Base-by-base conservation (phyloP, 2,329 filamentous ascomycete species). In the Trichoderma semiorbis region DNA sequence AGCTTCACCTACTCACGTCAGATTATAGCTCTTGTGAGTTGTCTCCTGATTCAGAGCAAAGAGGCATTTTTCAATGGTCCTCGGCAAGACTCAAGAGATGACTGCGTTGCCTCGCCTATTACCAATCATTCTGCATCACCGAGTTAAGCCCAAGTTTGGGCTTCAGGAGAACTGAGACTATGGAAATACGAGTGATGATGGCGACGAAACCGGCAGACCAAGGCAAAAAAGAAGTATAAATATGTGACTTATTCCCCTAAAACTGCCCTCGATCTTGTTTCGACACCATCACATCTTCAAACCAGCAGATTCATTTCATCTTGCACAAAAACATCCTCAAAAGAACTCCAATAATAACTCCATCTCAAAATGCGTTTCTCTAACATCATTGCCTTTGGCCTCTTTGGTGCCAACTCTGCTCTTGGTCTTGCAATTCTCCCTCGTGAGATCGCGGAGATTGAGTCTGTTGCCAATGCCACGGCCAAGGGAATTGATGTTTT, bases 401-500 rank as follows among this genome's bases (percentile, higher is more conserved):
- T 70, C 26, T 61, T 63, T 10, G 58, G 28, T n/a, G 57, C 57
- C 58, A 62, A 43, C 39, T 61, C 67, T 26, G 55, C 34, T n/a
- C 34, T 61, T 14, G 57, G 57, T 30, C 67, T 61, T 36, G 58
- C 66, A 16, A 30, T 61, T 50, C 50, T 57, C n/a, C 53, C 64
- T 5, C 28, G 36, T 43, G 53, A 39, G n/a, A 58, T 70, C 5
- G 57, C 57, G 1, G 14, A 47, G 16, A 55, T 63, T 12, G 26
- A 60, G 36, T 70, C 67, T 26, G 26, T 70, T 26, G 57, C 36
- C 67, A 50, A 70, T n/a, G 67, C 67, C n/a, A 32, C 39, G 5
- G 58, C 67, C 18, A 61, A 70, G 55, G 73, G 72, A 28, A 67
- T 78, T 26, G 75, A 77, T 26, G 69, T 76, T 26, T 73, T 72